These are phyloP conservation scores for Vigna mungo DNA, from an alignment of 306 rosid genomes.

Conservation along the genomic window DNA sequence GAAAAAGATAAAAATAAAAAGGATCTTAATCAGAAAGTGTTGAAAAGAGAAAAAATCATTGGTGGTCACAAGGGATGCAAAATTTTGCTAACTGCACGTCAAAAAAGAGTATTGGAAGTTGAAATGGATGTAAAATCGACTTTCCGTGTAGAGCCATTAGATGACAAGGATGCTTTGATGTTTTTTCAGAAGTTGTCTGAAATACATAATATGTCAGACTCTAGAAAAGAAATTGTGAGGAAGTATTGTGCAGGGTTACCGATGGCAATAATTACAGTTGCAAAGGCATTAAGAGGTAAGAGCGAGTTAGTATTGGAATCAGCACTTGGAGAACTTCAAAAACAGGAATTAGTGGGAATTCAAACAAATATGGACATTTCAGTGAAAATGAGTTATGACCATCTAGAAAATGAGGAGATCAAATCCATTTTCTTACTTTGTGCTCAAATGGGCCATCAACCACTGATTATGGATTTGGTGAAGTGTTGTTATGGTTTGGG, in stretches of 20 bases:
- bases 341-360: neutral
- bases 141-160: neutral
- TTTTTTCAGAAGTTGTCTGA: slow-evolving; percentile 21
- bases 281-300: neutral
- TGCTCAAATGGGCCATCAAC: slow-evolving; percentile 31
- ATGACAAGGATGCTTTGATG: slow-evolving; percentile 14
- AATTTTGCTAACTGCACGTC: too few relatives aligned
- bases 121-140: slow-evolving; percentile 32
- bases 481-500: slow-evolving; percentile 2
- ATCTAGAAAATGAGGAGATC: slow-evolving; percentile 20
- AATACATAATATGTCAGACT: neutral
- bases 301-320: neutral
- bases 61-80: too few relatives aligned
- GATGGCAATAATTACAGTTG: slow-evolving; percentile 17
- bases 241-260: slow-evolving; percentile 34
- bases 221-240: neutral
- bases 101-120: neutral
- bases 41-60: too few relatives aligned
- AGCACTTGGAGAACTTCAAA: neutral
- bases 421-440: slow-evolving; percentile 32
- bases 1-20: too few relatives aligned
- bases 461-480: neutral
- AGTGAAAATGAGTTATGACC: slow-evolving; percentile 15
- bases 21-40: too few relatives aligned
- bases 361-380: neutral